Base-by-base conservation (phyloP, 2,329 filamentous ascomycete species). In the Chalaropsis thielavioides region DNA sequence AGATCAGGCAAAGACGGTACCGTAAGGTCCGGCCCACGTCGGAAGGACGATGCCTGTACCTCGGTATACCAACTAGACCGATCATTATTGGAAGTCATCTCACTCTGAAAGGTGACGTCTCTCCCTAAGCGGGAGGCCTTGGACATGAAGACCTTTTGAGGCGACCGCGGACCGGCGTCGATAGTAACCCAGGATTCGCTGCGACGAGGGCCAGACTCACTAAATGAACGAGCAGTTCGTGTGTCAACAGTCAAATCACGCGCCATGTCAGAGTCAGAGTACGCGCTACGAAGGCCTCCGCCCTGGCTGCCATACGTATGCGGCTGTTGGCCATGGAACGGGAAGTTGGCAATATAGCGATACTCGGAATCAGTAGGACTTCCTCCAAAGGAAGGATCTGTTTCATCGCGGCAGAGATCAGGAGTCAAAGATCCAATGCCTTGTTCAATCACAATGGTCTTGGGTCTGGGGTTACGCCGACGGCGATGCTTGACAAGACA, bases 401-500 rank as follows among this genome's bases (percentile, higher is more conserved):
- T 62, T 35, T 67, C 62, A 15, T 62, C 59, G n/a, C 60, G 59
- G 27, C 62, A 40, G 17, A 67, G 59, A 59, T 67, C 65, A 4
- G 58, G 59, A 24, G 66, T 63, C 3, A 63, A 44, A 8, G 66
- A 60, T 7, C 63, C 60, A 22, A 58, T 54, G 35, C 65, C 62
- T 27, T 67, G 59, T 22, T 67, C 63, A 5, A 64, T 41, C 11
- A 61, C 40, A 22, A 65, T 65, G 4, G 63, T 67, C n/a, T 60
- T 65, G 3, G 66, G 63, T 13, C 59, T 61, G 13, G 68, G 72
- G 17, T 70, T 70, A 24, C 68, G 71, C 11, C 69, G 69, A 24
- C 70, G 71, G 11, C 73, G 73, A 27, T 75, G 70, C 13, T 72
- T 70, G 49, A 74, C 65, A 63, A 73, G 72, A 66, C 72, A 76